A percentile compares a stretch with the other conserved stretches of the same genome.
Conservation (phyloP, 495 filamentous ascomycete species). For the Penicillium canescens region DNA sequence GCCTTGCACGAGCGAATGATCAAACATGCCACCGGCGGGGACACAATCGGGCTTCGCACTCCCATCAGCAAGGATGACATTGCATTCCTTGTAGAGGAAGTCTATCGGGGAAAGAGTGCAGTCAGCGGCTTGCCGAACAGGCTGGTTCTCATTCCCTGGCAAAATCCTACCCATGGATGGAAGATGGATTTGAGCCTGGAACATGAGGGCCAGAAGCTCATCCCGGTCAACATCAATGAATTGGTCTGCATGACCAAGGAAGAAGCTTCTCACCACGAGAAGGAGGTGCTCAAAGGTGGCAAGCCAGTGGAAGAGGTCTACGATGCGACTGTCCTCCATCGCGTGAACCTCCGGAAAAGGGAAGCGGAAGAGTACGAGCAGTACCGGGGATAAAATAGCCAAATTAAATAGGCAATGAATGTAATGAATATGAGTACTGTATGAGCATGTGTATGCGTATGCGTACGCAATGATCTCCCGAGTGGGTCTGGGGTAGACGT, state of each 20-base stretch:
- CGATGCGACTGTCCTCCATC: constrained; percentile 58
- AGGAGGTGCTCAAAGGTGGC: constrained; percentile 69
- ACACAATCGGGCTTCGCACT: constrained; percentile 70
- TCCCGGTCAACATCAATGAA: constrained; percentile 63
- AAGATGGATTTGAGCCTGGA: constrained; percentile 37
- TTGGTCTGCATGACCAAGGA: constrained; percentile 97
- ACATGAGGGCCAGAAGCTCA: constrained; percentile 67
- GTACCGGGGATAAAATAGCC: constrained; percentile 37
- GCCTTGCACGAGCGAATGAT: constrained; percentile 73
- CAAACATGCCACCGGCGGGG: constrained; percentile 53
- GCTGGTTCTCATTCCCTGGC: constrained; percentile 77
- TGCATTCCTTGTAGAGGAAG: constrained; percentile 84
- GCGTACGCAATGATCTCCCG: too few relatives aligned
- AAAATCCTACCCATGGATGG: constrained; percentile 55
- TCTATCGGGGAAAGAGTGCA: constrained; percentile 80
- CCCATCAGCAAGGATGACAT: constrained; percentile 78
- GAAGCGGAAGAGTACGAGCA: constrained; percentile 61
- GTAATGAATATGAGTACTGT: not conserved
- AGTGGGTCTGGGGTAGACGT: constrained; percentile 6
- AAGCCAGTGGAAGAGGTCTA: constrained; percentile 74
- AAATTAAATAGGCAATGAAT: not conserved
- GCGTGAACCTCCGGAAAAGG: constrained; percentile 60
- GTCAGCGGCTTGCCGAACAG: constrained; percentile 79
- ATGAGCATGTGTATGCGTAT: too few relatives aligned
- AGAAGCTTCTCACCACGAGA: constrained; percentile 79